Percentiles rank a stretch among this genome's conserved stretches.
Evolutionary conservation across 768 basidiomycete genomes (phyloP).

Genomic region (Trametes cingulata): DNA sequence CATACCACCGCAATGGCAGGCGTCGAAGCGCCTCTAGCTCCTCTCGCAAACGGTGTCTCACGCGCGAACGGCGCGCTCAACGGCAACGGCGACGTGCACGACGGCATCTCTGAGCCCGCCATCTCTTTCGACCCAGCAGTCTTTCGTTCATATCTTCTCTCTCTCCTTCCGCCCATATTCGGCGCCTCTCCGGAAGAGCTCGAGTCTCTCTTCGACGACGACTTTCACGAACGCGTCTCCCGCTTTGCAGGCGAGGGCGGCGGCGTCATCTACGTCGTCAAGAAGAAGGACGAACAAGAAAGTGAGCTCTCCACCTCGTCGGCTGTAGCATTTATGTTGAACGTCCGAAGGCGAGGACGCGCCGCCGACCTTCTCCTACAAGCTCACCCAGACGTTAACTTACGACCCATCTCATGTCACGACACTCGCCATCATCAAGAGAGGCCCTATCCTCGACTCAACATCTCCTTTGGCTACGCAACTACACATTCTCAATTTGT

Average conservation of each 20-base stretch:
- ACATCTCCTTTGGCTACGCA: slow-evolving; percentile 79
- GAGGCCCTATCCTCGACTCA: slow-evolving; percentile 79
- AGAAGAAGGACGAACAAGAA: slow-evolving; percentile 72
- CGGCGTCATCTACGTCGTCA: slow-evolving; percentile 81
- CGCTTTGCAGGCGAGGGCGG: slow-evolving; percentile 77
- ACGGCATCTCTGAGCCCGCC: slow-evolving; percentile 38
- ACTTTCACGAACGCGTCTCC: slow-evolving; percentile 73
- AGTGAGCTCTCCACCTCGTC: slow-evolving; percentile 44
- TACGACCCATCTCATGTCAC: slow-evolving; percentile 80
- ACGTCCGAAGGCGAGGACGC: slow-evolving; percentile 54
- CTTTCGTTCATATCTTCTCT: slow-evolving; percentile 70
- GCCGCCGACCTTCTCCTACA: slow-evolving; percentile 62
- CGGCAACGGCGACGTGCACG: slow-evolving; percentile 27
- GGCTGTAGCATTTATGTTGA: background rate
- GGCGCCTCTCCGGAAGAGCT: slow-evolving; percentile 69
- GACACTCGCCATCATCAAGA: slow-evolving; percentile 95
- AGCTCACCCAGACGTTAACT: slow-evolving; percentile 69
- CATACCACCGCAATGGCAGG: slow-evolving; percentile 16
- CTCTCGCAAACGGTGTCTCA: slow-evolving; percentile 20
- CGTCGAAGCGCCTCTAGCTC: slow-evolving; percentile 17
- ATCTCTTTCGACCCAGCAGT: slow-evolving; percentile 64
- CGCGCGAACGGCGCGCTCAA: slow-evolving; percentile 22
- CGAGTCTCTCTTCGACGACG: slow-evolving; percentile 64
- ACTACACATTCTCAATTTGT: slow-evolving; percentile 90
- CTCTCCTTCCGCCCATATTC: slow-evolving; percentile 79